These are phyloP conservation scores for Terfezia boudieri DNA, from an alignment of 495 filamentous ascomycete genomes.

Conservation along the genomic window DNA sequence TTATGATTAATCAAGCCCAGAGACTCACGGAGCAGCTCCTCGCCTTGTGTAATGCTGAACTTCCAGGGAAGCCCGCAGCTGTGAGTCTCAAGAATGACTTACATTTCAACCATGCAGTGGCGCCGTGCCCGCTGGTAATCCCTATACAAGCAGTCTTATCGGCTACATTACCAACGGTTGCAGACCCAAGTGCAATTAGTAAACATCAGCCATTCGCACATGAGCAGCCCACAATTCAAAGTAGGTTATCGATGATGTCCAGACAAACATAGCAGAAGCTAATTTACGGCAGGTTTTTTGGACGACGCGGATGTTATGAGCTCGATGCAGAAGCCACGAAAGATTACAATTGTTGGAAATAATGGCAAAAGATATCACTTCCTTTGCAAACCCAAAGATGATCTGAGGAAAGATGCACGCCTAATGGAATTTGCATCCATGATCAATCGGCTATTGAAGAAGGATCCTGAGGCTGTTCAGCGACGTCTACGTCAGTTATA, in stretches of 20 bases:
- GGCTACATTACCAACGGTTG: not conserved
- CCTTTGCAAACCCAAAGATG: conserved; percentile 93
- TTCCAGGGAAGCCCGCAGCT: conserved; percentile 28
- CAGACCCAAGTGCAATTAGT: not conserved
- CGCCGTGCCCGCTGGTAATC: conserved; percentile 24
- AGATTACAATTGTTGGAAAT: conserved; percentile 66
- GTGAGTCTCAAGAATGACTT: conserved; percentile 35
- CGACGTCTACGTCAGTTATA: conserved; percentile 40
- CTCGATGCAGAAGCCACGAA: conserved; percentile 84
- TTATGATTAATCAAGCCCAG: conserved; percentile 53
- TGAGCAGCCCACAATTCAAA: not conserved
- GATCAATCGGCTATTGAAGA: conserved; percentile 84
- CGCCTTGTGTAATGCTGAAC: conserved; percentile 27
- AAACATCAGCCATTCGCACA: not conserved
- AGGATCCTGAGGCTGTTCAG: conserved; percentile 71
- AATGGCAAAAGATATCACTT: conserved; percentile 75
- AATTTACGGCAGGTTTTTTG: conserved; percentile 36
- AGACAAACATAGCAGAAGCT: conserved; percentile 5
- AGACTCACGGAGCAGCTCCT: conserved; percentile 40
- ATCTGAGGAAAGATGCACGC: conserved; percentile 88
- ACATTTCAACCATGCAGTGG: conserved; percentile 60
- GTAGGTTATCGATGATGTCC: not conserved
- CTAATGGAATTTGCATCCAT: conserved; percentile 99
- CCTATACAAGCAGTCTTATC: not conserved
- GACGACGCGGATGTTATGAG: conserved; percentile 78